These are phyloP conservation scores for Polysphondylium violaceum DNA, from an alignment of 78 protist species.

Conservation along the genomic window DNA sequence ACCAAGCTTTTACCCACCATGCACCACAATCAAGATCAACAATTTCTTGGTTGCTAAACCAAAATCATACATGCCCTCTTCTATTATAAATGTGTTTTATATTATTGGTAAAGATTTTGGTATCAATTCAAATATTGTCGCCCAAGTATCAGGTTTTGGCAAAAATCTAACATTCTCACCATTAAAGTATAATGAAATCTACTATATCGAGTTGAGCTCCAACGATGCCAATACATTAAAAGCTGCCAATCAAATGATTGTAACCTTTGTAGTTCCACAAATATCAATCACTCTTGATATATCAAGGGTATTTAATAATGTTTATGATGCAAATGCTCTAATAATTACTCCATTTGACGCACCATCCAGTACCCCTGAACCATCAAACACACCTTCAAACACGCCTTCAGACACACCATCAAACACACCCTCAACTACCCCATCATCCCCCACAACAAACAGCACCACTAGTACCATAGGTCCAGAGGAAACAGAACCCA, in stretches of 20 bases:
- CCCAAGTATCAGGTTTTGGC: no score
- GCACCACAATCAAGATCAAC: neutral
- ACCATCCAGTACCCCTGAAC: neutral
- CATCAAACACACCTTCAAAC: neutral
- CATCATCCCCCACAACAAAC: no score
- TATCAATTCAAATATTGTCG: neutral
- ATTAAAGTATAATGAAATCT: neutral
- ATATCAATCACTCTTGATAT: no score
- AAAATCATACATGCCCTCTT: neutral
- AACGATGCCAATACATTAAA: no score
- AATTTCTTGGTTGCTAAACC: neutral
- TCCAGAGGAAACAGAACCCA: no score
- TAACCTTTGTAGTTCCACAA: neutral
- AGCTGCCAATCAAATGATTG: neutral
- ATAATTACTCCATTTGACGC: neutral
- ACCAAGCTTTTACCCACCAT: neutral
- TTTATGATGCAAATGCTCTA: neutral
- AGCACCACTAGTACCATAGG: no score
- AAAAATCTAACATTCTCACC: neutral
- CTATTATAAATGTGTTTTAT: neutral
- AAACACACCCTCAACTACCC: neutral
- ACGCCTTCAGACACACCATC: no score
- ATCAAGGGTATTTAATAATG: neutral
- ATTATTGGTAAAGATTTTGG: neutral
- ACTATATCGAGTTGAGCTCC: no score